Percentiles rank a stretch among this genome's conserved stretches.
Evolutionary conservation across 2,329 filamentous ascomycete species (phyloP).

Genomic region (Cercospora nicotianae): DNA sequence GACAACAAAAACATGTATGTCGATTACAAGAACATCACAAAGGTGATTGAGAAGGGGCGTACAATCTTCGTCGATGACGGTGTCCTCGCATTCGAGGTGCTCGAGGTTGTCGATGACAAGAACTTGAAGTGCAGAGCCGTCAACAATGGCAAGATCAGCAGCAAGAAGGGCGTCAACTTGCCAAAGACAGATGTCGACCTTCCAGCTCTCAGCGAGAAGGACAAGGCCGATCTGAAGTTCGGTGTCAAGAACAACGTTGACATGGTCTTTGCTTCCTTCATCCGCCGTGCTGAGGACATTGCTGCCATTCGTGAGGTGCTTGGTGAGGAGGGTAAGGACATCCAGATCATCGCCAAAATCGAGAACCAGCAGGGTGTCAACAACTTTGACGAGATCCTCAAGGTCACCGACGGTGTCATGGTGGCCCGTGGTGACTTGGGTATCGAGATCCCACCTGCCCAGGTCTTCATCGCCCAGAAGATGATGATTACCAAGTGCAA

Average conservation of each 20-base stretch:
- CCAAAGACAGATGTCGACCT: constrained; percentile 99
- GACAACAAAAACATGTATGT: constrained; percentile 97
- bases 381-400: constrained; percentile 97
- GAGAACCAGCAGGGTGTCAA: constrained; percentile 99
- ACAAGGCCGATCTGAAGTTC: constrained; percentile 89
- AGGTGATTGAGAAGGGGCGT: constrained; percentile 87
- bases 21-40: constrained; percentile 99
- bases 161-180: constrained; percentile 98
- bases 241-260: constrained; percentile 98
- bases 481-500: constrained; percentile 99
- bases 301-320: constrained; percentile 86
- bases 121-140: constrained; percentile 82
- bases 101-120: constrained; percentile 83
- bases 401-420: constrained; percentile 98
- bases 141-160: constrained; percentile 99
- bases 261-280: constrained; percentile 99
- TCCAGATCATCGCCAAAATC: constrained; percentile 99
- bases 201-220: constrained; percentile 95
- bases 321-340: constrained; percentile 87
- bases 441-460: constrained; percentile 97
- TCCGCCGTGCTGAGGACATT: constrained; percentile 92
- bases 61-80: constrained; percentile 98
- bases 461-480: constrained; percentile 99
- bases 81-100: constrained; percentile 92
- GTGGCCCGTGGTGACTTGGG: constrained; percentile 97